Conservation (phyloP, 192 early-diverging fungal genomes). For the Coemansia sp. region DNA sequence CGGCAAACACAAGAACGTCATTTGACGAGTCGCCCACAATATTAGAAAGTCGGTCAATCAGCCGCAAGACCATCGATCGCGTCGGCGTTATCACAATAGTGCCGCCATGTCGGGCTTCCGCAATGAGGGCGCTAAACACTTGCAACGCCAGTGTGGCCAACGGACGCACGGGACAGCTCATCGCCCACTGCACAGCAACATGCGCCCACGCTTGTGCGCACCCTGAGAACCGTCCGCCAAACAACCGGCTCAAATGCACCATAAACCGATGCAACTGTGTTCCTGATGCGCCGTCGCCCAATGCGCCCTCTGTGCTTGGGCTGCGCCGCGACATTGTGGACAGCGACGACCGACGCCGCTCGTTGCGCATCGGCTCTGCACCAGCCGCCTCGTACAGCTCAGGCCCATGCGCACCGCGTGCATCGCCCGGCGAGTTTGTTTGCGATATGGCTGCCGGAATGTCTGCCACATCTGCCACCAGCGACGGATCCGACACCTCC, state of each 20-base stretch:
- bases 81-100: conserved; percentile 38
- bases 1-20: conserved; percentile 30
- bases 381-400: not conserved
- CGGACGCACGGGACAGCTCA: conserved; percentile 40
- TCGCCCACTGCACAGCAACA: conserved; percentile 44
- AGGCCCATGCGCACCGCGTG: not conserved
- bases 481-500: conserved; percentile 30
- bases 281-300: not conserved
- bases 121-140: conserved; percentile 30
- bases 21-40: conserved; percentile 35
- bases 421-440: conserved; percentile 11
- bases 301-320: not conserved
- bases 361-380: not conserved
- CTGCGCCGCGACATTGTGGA: not conserved
- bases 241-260: conserved; percentile 34
- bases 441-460: conserved; percentile 26
- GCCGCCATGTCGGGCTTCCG: conserved; percentile 39
- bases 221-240: conserved; percentile 19
- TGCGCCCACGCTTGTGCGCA: conserved; percentile 41
- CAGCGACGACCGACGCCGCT: not conserved
- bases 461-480: conserved; percentile 43
- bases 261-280: conserved; percentile 30
- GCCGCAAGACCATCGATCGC: conserved; percentile 35
- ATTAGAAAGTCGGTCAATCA: conserved; percentile 47
- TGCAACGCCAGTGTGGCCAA: conserved; percentile 31